Evolutionary conservation across 1,139 yeast genomes (phyloP).

Genomic region (Nakaseomyces glabratus): DNA sequence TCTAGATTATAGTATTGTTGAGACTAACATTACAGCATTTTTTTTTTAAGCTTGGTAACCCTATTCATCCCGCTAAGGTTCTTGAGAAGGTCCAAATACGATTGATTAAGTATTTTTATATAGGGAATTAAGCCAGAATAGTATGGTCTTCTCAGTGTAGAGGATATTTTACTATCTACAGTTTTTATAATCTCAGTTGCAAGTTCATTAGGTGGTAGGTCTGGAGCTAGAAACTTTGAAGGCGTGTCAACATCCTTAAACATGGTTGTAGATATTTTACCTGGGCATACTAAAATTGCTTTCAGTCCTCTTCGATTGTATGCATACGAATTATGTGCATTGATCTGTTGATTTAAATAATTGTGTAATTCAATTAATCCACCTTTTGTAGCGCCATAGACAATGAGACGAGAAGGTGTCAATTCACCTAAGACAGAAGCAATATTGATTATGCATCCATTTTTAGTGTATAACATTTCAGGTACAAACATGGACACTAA

Average conservation of each 20-base stretch:
- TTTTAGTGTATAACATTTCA: conserved; percentile 47
- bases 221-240: conserved; percentile 67
- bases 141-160: conserved; percentile 63
- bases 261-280: conserved; percentile 69
- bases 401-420: conserved; percentile 70
- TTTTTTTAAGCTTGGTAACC: too few relatives aligned
- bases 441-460: conserved; percentile 74
- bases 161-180: conserved; percentile 51
- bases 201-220: conserved; percentile 55
- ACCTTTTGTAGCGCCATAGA: conserved; percentile 85
- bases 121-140: conserved; percentile 69
- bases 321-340: neutral
- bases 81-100: conserved; percentile 35
- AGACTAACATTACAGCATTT: too few relatives aligned
- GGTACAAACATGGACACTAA: conserved; percentile 67
- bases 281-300: conserved; percentile 75
- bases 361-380: conserved; percentile 81
- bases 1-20: too few relatives aligned
- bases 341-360: conserved; percentile 37
- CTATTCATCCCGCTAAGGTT: conserved; percentile 25
- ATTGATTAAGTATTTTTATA: conserved; percentile 67
- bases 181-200: conserved; percentile 53
- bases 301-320: conserved; percentile 34
- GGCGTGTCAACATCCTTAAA: conserved; percentile 68
- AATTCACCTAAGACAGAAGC: conserved; percentile 78